phyloP scores from a whole-genome alignment of 2,329 filamentous ascomycete species.

The Periconia sp. region DNA sequence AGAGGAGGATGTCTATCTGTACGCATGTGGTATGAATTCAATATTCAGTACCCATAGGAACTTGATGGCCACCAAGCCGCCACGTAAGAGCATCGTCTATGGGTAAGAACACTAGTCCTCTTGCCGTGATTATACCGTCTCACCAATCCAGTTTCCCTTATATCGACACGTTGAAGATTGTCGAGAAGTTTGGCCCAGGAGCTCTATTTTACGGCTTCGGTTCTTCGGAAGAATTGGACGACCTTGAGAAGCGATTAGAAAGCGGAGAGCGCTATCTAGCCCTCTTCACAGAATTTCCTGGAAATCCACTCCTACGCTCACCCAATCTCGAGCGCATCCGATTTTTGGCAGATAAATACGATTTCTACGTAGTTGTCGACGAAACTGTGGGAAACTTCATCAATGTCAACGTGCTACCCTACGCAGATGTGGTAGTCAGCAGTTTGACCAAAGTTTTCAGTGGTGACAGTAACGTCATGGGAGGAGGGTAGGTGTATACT shows the following conservation, averaged over 20 bases:
- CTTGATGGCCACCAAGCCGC: slow-evolving; percentile 68
- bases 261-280: slow-evolving; percentile 78
- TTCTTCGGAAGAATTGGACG: slow-evolving; percentile 77
- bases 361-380: slow-evolving; percentile 90
- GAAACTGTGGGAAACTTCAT: slow-evolving; percentile 97
- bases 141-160: slow-evolving; percentile 74
- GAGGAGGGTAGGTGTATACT: slow-evolving; percentile 65
- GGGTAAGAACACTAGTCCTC: slow-evolving; percentile 56
- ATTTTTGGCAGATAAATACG: slow-evolving; percentile 77
- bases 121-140: slow-evolving; percentile 8
- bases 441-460: slow-evolving; percentile 97
- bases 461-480: slow-evolving; percentile 98
- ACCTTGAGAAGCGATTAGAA: slow-evolving; percentile 75
- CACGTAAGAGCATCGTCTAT: slow-evolving; percentile 82
- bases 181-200: slow-evolving; percentile 92
- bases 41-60: slow-evolving; percentile 88
- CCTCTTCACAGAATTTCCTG: slow-evolving; percentile 93
- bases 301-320: slow-evolving; percentile 85
- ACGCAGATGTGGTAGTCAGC: slow-evolving; percentile 90
- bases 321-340: slow-evolving; percentile 86
- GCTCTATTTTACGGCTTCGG: slow-evolving; percentile 87
- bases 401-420: slow-evolving; percentile 90
- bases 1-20: slow-evolving; percentile 88
- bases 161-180: slow-evolving; percentile 92
- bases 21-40: slow-evolving; percentile 90